Evolutionary conservation across 345 rosid genomes (phyloP).

Genomic region (Eucalyptus pauciflora): DNA sequence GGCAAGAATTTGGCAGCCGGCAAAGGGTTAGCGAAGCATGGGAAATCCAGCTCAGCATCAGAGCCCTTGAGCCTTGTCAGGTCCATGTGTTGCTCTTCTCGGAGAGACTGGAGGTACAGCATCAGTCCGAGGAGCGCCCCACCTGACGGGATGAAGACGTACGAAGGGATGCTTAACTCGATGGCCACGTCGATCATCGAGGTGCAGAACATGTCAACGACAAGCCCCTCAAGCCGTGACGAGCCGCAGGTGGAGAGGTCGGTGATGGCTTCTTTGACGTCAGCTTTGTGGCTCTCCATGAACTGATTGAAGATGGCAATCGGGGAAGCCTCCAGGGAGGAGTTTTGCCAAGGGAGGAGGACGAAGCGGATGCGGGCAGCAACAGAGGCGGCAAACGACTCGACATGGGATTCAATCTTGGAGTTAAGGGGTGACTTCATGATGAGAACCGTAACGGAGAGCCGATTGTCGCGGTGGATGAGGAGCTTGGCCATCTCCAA

Average conservation of each 20-base stretch:
- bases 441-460: constrained; percentile 35
- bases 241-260: constrained; percentile 6
- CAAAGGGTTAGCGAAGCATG: constrained; percentile 12
- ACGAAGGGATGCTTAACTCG: constrained; percentile 19
- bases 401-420: neutral
- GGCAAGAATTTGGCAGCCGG: constrained; percentile 6
- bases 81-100: too few relatives aligned
- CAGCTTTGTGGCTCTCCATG: constrained; percentile 20
- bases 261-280: neutral
- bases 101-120: too few relatives aligned
- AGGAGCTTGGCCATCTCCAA: constrained; percentile 34
- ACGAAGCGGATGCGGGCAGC: constrained; percentile 13
- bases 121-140: too few relatives aligned
- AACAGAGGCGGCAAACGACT: constrained; percentile 1
- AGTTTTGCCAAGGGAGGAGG: constrained; percentile 4
- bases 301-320: constrained; percentile 27
- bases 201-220: constrained; percentile 44
- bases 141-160: too few relatives aligned
- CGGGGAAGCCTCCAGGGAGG: neutral
- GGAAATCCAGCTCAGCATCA: constrained; percentile 4
- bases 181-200: constrained; percentile 34
- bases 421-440: neutral
- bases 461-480: constrained; percentile 14
- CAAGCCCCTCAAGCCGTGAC: constrained; percentile 15
- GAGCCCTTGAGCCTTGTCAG: too few relatives aligned